These are phyloP conservation scores for Panicum virgatum DNA, from an alignment of 202 grass and related monocot genomes.

Conservation along the genomic window DNA sequence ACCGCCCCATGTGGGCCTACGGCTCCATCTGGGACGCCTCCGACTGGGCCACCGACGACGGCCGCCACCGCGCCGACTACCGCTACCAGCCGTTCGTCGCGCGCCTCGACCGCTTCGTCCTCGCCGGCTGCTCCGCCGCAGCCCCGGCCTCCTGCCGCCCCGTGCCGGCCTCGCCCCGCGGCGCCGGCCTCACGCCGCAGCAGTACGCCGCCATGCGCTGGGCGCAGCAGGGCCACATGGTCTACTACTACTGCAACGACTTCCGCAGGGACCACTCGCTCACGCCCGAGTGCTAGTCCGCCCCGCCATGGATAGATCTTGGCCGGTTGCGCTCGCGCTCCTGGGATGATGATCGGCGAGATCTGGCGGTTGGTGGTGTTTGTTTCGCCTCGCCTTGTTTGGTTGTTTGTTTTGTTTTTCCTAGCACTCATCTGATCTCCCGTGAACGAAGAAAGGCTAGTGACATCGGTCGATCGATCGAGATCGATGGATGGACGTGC, in stretches of 20 bases:
- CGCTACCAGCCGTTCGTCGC: slow-evolving; percentile 79
- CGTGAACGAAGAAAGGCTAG: neutral
- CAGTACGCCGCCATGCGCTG: slow-evolving; percentile 65
- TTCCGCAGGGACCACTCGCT: slow-evolving; percentile 82
- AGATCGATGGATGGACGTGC: neutral
- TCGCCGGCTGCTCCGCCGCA: slow-evolving; percentile 41
- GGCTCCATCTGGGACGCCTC: slow-evolving; percentile 95
- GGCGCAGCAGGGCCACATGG: slow-evolving; percentile 76
- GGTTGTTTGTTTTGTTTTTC: neutral
- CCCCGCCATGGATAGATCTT: neutral
- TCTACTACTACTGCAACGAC: slow-evolving; percentile 91
- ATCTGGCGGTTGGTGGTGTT: neutral
- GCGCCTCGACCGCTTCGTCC: slow-evolving; percentile 40
- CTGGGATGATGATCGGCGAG: neutral
- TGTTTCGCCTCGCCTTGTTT: neutral
- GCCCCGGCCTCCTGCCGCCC: slow-evolving; percentile 44
- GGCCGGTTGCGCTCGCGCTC: slow-evolving; percentile 5
- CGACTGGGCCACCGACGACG: slow-evolving; percentile 83
- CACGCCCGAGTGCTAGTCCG: slow-evolving; percentile 69
- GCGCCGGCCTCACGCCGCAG: slow-evolving; percentile 51
- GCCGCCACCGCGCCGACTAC: slow-evolving; percentile 71
- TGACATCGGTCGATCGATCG: too few species aligned
- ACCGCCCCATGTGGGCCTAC: slow-evolving; percentile 70
- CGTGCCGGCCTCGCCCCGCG: slow-evolving; percentile 37
- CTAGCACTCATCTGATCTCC: neutral